Evolutionary conservation across 176 grass and related monocot species (phyloP).

Genomic region (Phragmites australis): DNA sequence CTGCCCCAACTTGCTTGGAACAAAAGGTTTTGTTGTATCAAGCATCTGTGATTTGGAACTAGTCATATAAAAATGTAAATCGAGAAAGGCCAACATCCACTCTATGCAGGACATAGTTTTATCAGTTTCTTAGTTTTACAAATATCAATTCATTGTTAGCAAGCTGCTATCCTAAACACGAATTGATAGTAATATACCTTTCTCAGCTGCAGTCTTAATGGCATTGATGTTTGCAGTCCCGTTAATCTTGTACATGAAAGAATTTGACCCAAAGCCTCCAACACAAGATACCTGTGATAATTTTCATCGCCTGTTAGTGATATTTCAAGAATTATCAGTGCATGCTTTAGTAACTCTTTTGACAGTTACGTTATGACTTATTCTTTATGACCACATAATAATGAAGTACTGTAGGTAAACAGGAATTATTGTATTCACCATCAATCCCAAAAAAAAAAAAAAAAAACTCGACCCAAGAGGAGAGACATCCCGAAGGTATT

Average conservation of each 20-base stretch:
- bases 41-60: neutral
- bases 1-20: neutral
- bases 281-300: conserved; percentile 85
- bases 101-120: neutral
- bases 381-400: too few species aligned
- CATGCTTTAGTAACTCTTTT: neutral
- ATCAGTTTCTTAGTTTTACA: neutral
- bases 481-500: too few species aligned
- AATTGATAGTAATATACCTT: conserved; percentile 52
- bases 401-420: too few species aligned
- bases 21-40: neutral
- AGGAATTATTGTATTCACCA: too few species aligned
- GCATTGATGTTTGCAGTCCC: conserved; percentile 96
- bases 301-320: conserved; percentile 20
- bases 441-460: too few species aligned
- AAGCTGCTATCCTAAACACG: neutral
- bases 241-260: conserved; percentile 93
- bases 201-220: conserved; percentile 81
- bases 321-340: conserved; percentile 6
- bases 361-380: neutral
- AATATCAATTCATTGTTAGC: neutral
- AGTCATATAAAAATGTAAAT: neutral
- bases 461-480: too few species aligned
- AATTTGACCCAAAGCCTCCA: conserved; percentile 92
- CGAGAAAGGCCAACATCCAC: neutral